Percentiles rank a stretch among this genome's conserved stretches.
Conservation (phyloP, 1,139 yeast genomes). For the Arxiozyma slooffiae region DNA sequence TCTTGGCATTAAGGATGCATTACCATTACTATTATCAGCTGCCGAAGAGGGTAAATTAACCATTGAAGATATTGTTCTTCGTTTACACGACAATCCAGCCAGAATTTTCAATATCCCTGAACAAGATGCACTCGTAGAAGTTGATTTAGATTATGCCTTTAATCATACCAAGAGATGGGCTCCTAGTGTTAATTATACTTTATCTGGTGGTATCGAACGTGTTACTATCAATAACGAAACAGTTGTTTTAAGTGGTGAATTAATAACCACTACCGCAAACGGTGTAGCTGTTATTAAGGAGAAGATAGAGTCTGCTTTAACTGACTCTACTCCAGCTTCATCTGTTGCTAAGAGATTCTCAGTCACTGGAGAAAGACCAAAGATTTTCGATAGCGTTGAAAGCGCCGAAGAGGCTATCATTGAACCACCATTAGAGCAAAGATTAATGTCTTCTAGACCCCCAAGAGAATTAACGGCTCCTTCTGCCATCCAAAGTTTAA, state of each 20-base stretch:
- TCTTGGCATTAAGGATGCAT: slow-evolving; percentile 66
- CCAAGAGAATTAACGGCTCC: slow-evolving; percentile 63
- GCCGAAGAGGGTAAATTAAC: slow-evolving; percentile 67
- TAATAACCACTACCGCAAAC: slow-evolving; percentile 46
- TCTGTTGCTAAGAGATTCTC: slow-evolving; percentile 34
- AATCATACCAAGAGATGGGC: slow-evolving; percentile 41
- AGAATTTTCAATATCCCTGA: slow-evolving; percentile 75
- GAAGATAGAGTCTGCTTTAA: slow-evolving; percentile 14
- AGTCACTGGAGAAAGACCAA: slow-evolving; percentile 39
- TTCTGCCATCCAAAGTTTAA: slow-evolving; percentile 62
- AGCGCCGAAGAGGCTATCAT: slow-evolving; percentile 48
- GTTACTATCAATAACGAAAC: slow-evolving; percentile 73
- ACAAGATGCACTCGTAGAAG: slow-evolving; percentile 66
- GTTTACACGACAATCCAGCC: slow-evolving; percentile 76
- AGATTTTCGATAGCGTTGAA: slow-evolving; percentile 30
- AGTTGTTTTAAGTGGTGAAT: slow-evolving; percentile 72
- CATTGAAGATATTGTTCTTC: slow-evolving; percentile 57
- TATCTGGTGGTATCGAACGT: slow-evolving; percentile 79
- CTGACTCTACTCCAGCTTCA: slow-evolving; percentile 20
- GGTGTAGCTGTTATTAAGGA: slow-evolving; percentile 45
- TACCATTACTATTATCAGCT: slow-evolving; percentile 76
- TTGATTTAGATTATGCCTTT: slow-evolving; percentile 61
- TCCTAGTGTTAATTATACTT: slow-evolving; percentile 42
- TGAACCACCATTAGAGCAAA: slow-evolving; percentile 30
- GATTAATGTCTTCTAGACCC: slow-evolving; percentile 65